Conservation (phyloP, 192 early-diverging fungal genomes). For the Coemansia brasiliensis region DNA sequence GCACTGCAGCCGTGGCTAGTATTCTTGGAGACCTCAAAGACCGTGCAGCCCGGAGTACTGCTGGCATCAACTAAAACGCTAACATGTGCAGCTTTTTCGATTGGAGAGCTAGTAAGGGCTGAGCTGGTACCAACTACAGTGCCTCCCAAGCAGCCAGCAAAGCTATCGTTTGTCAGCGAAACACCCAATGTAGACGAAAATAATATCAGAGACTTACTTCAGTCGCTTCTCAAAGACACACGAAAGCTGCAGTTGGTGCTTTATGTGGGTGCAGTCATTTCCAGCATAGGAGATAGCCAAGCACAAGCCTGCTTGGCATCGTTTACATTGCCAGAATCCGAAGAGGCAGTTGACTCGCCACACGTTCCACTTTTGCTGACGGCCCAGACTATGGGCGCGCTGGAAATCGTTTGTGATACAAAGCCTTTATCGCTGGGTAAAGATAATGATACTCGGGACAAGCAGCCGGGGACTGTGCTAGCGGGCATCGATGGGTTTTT, state of each 20-base stretch:
- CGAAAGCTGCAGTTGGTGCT: not conserved
- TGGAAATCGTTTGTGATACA: constrained; percentile 14
- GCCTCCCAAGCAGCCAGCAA: not conserved
- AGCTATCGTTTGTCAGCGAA: constrained; percentile 13
- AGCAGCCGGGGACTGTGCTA: not conserved
- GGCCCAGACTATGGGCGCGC: not conserved
- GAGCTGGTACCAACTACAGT: not conserved
- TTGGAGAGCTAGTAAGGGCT: constrained; percentile 38
- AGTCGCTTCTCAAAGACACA: not conserved
- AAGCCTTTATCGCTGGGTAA: not conserved
- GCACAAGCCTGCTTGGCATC: constrained; percentile 12
- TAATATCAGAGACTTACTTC: not conserved
- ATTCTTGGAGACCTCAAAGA: constrained; percentile 10
- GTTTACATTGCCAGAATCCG: constrained; percentile 3
- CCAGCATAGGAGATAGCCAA: not conserved
- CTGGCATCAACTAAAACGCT: constrained; percentile 15
- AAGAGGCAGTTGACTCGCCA: not conserved
- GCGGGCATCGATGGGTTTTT: constrained; percentile 37
- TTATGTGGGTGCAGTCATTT: constrained; percentile 18
- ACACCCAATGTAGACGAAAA: not conserved
- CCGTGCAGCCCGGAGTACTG: constrained; percentile 44
- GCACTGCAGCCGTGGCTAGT: constrained; percentile 21
- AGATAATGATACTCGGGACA: not conserved
- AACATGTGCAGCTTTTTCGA: constrained; percentile 1
- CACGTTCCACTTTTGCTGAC: constrained; percentile 24